phyloP scores from a whole-genome alignment of 495 filamentous ascomycete genomes.

The Acidiella bohemica region DNA sequence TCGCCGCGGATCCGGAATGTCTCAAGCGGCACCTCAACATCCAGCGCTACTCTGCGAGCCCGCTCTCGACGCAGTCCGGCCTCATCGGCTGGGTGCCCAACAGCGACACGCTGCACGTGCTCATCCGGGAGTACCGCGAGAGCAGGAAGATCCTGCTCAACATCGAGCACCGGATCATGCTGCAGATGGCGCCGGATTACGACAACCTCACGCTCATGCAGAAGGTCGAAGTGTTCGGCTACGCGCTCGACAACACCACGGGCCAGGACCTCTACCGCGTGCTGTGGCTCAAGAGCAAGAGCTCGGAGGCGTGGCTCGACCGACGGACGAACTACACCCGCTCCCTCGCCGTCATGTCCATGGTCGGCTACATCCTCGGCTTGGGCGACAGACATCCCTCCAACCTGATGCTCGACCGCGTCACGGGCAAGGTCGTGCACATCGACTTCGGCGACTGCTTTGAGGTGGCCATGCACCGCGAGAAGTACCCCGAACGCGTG shows the following conservation, averaged over 20 bases:
- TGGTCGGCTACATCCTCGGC: slow-evolving; percentile 97
- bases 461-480: slow-evolving; percentile 97
- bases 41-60: slow-evolving; percentile 86
- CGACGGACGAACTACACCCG: slow-evolving; percentile 94
- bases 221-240: slow-evolving; percentile 98
- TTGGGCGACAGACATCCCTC: slow-evolving; percentile 93
- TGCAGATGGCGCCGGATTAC: slow-evolving; percentile 98
- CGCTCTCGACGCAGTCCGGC: slow-evolving; percentile 89
- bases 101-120: slow-evolving; percentile 86
- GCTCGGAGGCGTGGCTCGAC: slow-evolving; percentile 93
- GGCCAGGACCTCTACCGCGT: slow-evolving; percentile 97
- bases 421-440: slow-evolving; percentile 91
- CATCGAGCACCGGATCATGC: slow-evolving; percentile 98
- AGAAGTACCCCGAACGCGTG: slow-evolving; percentile 96
- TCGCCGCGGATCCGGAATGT: slow-evolving; percentile 82
- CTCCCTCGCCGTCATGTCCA: slow-evolving; percentile 97
- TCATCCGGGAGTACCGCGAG: slow-evolving; percentile 95
- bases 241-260: slow-evolving; percentile 96
- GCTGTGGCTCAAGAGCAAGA: slow-evolving; percentile 96
- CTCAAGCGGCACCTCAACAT: slow-evolving; percentile 95
- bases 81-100: slow-evolving; percentile 95
- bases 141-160: slow-evolving; percentile 93
- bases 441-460: slow-evolving; percentile 99
- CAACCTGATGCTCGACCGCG: slow-evolving; percentile 89
- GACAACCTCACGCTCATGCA: slow-evolving; percentile 98